Conservation (phyloP, 2,329 filamentous ascomycete species). For the Penicillium sp. region DNA sequence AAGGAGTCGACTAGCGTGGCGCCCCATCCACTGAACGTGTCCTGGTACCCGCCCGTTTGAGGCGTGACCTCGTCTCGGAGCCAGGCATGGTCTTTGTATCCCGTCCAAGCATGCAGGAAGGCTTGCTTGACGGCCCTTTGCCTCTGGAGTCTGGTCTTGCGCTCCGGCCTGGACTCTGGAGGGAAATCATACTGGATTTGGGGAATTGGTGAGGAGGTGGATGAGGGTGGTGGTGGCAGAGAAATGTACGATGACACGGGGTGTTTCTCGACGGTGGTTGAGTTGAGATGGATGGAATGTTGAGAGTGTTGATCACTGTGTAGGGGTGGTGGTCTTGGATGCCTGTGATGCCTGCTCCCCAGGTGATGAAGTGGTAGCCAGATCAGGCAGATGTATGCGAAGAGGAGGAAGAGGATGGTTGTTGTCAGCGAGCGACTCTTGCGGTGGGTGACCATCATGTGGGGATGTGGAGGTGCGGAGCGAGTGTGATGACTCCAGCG, state of each 20-base stretch:
- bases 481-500: no score
- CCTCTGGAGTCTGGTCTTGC: conserved; percentile 58
- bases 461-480: no score
- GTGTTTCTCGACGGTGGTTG: conserved; percentile 62
- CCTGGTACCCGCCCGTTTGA: conserved; percentile 59
- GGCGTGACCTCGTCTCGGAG: conserved; percentile 81
- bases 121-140: conserved; percentile 65
- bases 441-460: conserved; percentile 22
- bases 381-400: conserved; percentile 17
- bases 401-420: conserved; percentile 11
- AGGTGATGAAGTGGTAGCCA: conserved; percentile 11
- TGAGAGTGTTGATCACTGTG: conserved; percentile 6
- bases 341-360: conserved; percentile 7
- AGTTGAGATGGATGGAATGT: conserved; percentile 58
- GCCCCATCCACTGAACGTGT: conserved; percentile 88
- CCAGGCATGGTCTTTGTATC: conserved; percentile 77
- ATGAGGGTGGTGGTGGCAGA: conserved; percentile 65
- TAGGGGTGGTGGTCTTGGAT: conserved; percentile 10
- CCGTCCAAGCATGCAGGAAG: conserved; percentile 71
- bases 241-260: conserved; percentile 65
- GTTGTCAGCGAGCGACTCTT: conserved; percentile 14
- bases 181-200: conserved; percentile 69
- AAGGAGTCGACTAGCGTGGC: conserved; percentile 78
- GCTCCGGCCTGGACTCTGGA: conserved; percentile 54
- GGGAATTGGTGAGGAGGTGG: conserved; percentile 63